Evolutionary conservation across 352 stramenopile genomes (phyloP), one percentile per base, ranked within the genome.

Genomic region (Peronospora farinosa): DNA sequence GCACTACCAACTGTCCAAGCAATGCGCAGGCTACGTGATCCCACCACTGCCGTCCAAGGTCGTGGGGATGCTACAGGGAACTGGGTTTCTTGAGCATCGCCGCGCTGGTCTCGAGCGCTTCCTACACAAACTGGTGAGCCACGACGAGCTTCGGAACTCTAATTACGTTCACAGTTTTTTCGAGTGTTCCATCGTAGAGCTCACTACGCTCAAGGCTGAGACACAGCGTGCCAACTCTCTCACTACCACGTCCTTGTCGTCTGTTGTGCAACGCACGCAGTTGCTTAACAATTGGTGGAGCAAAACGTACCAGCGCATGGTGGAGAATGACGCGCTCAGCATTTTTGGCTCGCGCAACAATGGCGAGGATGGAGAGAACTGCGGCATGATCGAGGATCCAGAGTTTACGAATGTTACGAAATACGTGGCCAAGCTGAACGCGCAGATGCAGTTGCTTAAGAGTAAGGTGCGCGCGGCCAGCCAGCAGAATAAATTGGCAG

Each of bases 11-110:
- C 40, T 86, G 28, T 57, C 76, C 27, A 81, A 72, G 57, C 74
- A 87, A 33, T 92, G 78, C 58, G 74, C 81, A 0, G 81, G 81
- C 23, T 92, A 78, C 71, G 87, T 92, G 62, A 86, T 92, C 63
- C 81, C 81, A 11, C 78, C 81, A 33, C 60, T 92, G 36, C 81
- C 81, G 0, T 76, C 72, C 58, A 92, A 92, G 54, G 66, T 88
- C 32, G 76, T 92, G 31, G 77, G 76, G 0, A 51, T 92, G 17
- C 58, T 92, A 35, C 81, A 92, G 30, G 74, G 70, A n/a, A 62
- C 68, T 19, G 81, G 88, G 57, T 92, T 92, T 57, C 73, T 89
- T 25, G 81, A 90, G 59, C 72, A 83, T 33, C 78, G 81, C 0
- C 81, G 81, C 41, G 61, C 53, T 7, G 81, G 81, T 0, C 74